Evolutionary conservation across 129 eudicot species (phyloP).

Genomic region (Rutidosis leptorrhynchoides): DNA sequence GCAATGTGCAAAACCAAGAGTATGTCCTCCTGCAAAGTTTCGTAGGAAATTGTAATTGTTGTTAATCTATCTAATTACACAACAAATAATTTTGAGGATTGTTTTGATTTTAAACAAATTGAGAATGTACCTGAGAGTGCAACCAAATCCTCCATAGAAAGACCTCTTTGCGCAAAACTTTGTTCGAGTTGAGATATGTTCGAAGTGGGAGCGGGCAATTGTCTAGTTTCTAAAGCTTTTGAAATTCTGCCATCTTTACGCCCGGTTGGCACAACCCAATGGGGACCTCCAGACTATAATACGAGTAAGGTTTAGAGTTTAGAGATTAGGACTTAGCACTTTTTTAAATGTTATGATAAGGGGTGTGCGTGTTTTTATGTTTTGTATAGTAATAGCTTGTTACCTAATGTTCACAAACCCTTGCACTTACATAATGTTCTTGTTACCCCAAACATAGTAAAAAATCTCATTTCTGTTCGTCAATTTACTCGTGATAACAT

Average conservation of each 20-base stretch:
- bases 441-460: no score
- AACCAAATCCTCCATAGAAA: constrained; percentile 37
- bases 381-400: no score
- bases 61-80: no score
- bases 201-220: constrained; percentile 36
- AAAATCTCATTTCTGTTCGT: no score
- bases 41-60: constrained; percentile 2
- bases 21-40: constrained; percentile 37
- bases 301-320: constrained; percentile 2
- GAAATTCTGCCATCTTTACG: constrained; percentile 44
- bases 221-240: constrained; percentile 35
- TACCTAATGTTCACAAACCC: no score
- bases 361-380: no score
- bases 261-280: constrained; percentile 44
- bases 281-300: constrained; percentile 44
- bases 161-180: constrained; percentile 48
- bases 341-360: no score
- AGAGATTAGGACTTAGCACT: no score
- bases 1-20: constrained; percentile 48
- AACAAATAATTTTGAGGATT: no score
- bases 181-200: constrained; percentile 41
- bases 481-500: no score
- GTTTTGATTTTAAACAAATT: no score
- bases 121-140: constrained; percentile 38
- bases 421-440: no score